Evolutionary conservation across 805 yeast genomes (phyloP).

Genomic region (Yarrowia porcina): DNA sequence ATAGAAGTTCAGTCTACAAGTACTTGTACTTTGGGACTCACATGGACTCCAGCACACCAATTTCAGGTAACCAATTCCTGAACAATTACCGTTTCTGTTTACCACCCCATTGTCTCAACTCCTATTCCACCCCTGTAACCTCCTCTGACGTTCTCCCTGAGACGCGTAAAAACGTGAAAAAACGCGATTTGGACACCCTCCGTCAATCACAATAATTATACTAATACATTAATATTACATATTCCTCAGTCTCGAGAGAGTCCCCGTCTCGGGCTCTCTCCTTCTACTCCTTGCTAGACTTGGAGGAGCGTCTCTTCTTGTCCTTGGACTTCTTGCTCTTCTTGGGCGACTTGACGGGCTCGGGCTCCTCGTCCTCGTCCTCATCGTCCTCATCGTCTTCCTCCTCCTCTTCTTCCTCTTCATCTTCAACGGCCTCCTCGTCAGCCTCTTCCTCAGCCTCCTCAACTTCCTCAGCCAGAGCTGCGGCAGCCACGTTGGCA

Average conservation of each 20-base stretch:
- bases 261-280: not conserved
- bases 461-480: conserved; percentile 30
- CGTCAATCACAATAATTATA: not conserved
- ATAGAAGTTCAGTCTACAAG: too few relatives aligned
- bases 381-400: conserved; percentile 40
- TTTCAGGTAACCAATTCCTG: too few relatives aligned
- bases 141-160: too few relatives aligned
- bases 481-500: conserved; percentile 32
- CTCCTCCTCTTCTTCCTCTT: conserved; percentile 33
- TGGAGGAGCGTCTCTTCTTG: conserved; percentile 2
- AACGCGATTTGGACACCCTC: too few relatives aligned
- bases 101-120: too few relatives aligned
- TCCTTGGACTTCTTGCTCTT: conserved; percentile 6
- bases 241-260: not conserved
- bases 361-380: not conserved
- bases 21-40: too few relatives aligned
- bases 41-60: too few relatives aligned
- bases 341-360: conserved; percentile 1
- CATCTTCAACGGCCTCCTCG: conserved; percentile 45
- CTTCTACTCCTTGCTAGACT: conserved; percentile 2
- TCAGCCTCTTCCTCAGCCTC: conserved; percentile 39
- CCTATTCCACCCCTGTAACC: too few relatives aligned
- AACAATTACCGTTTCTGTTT: too few relatives aligned
- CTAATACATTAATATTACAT: conserved; percentile 21
- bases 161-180: not conserved